Evolutionary conservation across 2,329 filamentous ascomycete species (phyloP), one percentile per base, ranked within the genome.

Genomic region (Cladosporium sp.): DNA sequence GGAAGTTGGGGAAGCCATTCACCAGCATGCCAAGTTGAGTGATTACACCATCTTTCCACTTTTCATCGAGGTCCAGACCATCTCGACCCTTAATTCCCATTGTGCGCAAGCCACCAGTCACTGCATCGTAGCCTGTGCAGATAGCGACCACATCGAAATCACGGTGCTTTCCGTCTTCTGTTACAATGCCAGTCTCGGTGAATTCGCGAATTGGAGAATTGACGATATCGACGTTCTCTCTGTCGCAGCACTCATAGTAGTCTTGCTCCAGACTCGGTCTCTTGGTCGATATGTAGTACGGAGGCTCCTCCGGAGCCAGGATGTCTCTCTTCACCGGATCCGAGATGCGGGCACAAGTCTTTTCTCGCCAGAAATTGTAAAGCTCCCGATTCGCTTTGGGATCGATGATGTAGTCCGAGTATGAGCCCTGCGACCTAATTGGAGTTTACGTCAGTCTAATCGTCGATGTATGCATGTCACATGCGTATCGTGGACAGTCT

Each of bases 191-290:
- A 5, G 74, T 80, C 70, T 80, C 76, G 0, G 74, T 79, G n/a
- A 82, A 67, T 52, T 79, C 78, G 11, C 73, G 69, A 59, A 83
- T 79, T 0, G 80, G 79, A 0, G 73, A 78, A 66, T 78, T 75
- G 54, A 78, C 79, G 47, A 81, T 72, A 60, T 82, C 77, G 49
- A 81, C 73, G 65, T 82, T 76, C 0, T 76, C 74, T 59, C 72
- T 75, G 66, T 83, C 78, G 3, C 82, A 69, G 71, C 78, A 73
- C 68, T 83, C 80, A 66, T 82, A 83, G 67, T 79, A 83, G 70
- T 82, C 78, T 66, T 82, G 80, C 68, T 83, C 81, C 3, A 82
- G 74, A 32, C 74, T 77, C 8, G 77, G 79, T 30, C 80, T 72
- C 72, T 82, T 82, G 6, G 79, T 81, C 12, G 79, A 78, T 52